Evolutionary conservation across 192 early-diverging fungal species (phyloP), one percentile per base, ranked within the genome.

Genomic region (Chytriomyces sp.): DNA sequence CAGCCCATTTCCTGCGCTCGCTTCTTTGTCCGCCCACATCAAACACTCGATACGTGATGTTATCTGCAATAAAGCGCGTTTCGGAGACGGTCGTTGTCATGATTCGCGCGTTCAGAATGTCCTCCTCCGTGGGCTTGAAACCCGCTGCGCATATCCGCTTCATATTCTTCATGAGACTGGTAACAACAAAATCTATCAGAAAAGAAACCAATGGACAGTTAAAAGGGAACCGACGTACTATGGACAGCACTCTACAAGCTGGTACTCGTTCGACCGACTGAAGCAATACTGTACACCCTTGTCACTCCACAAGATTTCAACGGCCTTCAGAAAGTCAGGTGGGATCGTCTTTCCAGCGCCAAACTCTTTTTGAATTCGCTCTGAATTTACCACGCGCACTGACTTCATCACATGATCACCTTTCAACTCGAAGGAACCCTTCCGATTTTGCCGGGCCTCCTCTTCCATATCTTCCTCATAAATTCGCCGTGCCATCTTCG

Each of bases 1-100:
- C 95, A 75, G 96, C 95, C 96, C 96, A 97, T 86, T 97, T 97
- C 78, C 97, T 98, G 77, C 96, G 89, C 86, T 98, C 96, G 50
- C 93, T 95, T 47, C 96, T 91, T 88, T 98, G 96, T 45, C 96
- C 96, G 79, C 95, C 96, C 48, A 98, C 96, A 86, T 98, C 96
- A 83, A 95, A 93, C 93, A 98, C 94, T 68, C 93, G 89, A 82
- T 95, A 98, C 24, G 92, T 94, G 47, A 96, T 81, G 48, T 96
- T 93, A 26, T 92, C 93, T 72, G 96, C 93, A 20, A 89, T 77
- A 82, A 98, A 96, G 6, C 91, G 91, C 4, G 94, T 96, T 84
- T 98, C 97, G 50, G 94, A 96, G 76, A 97, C 96, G 68, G 94
- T 94, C 3, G 96, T 96, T 0, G 97, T 95, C 87, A 96, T 97